Evolutionary conservation across 2,329 filamentous ascomycete species (phyloP).

Genomic region (Fonsecaea pugnacius): DNA sequence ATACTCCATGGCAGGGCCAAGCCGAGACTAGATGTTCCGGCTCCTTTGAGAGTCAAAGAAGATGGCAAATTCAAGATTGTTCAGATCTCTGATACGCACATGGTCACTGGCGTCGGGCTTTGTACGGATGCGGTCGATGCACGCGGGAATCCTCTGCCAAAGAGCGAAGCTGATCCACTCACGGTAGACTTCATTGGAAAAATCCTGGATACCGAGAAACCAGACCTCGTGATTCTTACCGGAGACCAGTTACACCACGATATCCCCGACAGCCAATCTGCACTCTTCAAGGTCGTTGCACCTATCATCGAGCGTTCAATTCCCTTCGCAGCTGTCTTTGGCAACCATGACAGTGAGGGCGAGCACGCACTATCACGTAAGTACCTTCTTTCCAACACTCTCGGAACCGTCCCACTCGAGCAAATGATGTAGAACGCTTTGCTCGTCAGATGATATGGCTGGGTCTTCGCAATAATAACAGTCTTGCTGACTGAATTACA

Average conservation of each 20-base stretch:
- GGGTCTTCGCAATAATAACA: slow-evolving; percentile 37
- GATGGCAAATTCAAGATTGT: slow-evolving; percentile 24
- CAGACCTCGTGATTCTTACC: slow-evolving; percentile 27
- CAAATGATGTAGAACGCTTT: slow-evolving; percentile 36
- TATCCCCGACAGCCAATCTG: slow-evolving; percentile 42
- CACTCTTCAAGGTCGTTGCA: slow-evolving; percentile 34
- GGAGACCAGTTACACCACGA: slow-evolving; percentile 33
- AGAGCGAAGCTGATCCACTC: slow-evolving; percentile 30
- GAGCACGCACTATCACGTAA: slow-evolving; percentile 46
- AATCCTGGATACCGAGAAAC: slow-evolving; percentile 28
- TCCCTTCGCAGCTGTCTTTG: slow-evolving; percentile 19
- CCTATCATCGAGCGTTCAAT: slow-evolving; percentile 24
- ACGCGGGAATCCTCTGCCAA: slow-evolving; percentile 41
- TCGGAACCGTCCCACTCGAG: slow-evolving; percentile 22
- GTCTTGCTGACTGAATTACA: slow-evolving; percentile 42
- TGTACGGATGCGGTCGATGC: slow-evolving; percentile 44
- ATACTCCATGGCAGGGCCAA: slow-evolving; percentile 36
- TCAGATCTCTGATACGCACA: slow-evolving; percentile 39
- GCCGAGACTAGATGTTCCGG: slow-evolving; percentile 38
- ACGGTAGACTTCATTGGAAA: slow-evolving; percentile 28
- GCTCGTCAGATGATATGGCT: slow-evolving; percentile 33
- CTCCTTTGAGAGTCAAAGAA: slow-evolving; percentile 34
- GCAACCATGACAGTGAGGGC: slow-evolving; percentile 26
- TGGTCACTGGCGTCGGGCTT: slow-evolving; percentile 41
- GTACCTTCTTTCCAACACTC: slow-evolving; percentile 24